A percentile compares a stretch with the other conserved stretches of the same genome.
Evolutionary conservation across 768 basidiomycete genomes (phyloP).

Genomic region (Boletus eberwhitei): DNA sequence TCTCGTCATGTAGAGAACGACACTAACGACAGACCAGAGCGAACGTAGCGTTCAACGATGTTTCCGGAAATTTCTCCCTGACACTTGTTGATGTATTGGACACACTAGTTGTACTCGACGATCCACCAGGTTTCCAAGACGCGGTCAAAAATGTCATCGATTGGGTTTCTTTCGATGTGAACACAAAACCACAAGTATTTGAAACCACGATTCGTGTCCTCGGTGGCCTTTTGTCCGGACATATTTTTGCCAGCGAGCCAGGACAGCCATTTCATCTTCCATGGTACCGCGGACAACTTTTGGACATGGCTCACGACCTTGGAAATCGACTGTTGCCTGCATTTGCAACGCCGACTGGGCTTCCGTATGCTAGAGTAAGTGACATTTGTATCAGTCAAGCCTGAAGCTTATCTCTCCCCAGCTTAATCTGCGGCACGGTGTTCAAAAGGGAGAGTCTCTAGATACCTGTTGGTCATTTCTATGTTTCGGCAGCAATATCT

Average conservation of each 20-base stretch:
- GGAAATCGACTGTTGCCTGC: slow-evolving; percentile 86
- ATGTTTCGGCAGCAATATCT: background rate
- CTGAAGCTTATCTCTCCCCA: slow-evolving; percentile 26
- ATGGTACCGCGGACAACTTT: slow-evolving; percentile 81
- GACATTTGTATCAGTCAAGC: background rate
- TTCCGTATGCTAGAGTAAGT: slow-evolving; percentile 84
- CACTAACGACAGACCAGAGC: slow-evolving; percentile 36
- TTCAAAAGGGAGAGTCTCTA: slow-evolving; percentile 68
- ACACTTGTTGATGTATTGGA: slow-evolving; percentile 84
- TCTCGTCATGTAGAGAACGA: slow-evolving; percentile 3
- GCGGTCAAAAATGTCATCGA: slow-evolving; percentile 80
- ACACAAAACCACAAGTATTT: slow-evolving; percentile 97
- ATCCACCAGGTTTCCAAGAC: slow-evolving; percentile 73
- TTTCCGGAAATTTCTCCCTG: slow-evolving; percentile 89
- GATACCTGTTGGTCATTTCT: slow-evolving; percentile 71
- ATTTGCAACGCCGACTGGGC: slow-evolving; percentile 85
- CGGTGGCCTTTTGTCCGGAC: slow-evolving; percentile 85
- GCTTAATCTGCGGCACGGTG: slow-evolving; percentile 83
- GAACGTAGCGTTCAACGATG: slow-evolving; percentile 85
- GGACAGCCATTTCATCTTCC: slow-evolving; percentile 70
- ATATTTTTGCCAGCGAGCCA: slow-evolving; percentile 69
- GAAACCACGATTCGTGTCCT: slow-evolving; percentile 94
- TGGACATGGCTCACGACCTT: slow-evolving; percentile 81
- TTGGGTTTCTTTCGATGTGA: slow-evolving; percentile 87
- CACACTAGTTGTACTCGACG: slow-evolving; percentile 83